Conservation (phyloP, 208 protist genomes). For the Leishmania arabica region DNA sequence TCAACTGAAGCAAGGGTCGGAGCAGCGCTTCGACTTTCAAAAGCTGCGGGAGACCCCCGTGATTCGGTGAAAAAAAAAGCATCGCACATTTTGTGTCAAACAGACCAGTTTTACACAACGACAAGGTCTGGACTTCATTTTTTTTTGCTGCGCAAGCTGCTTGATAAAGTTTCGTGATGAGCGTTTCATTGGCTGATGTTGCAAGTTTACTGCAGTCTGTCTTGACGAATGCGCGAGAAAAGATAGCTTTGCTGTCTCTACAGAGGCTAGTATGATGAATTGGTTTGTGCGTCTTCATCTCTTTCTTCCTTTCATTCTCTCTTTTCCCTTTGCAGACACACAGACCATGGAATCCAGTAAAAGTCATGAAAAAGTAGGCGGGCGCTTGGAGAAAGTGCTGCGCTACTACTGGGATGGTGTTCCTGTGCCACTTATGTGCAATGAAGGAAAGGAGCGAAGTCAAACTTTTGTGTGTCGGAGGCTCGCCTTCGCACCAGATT, state of each 20-base stretch:
- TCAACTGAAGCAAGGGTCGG: constrained; percentile 80
- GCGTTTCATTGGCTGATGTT: background rate
- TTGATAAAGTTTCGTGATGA: background rate
- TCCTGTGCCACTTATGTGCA: constrained; percentile 63
- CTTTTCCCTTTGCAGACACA: constrained; percentile 17
- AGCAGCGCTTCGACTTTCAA: constrained; percentile 84
- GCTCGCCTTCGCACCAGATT: constrained; percentile 78
- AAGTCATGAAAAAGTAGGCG: constrained; percentile 46
- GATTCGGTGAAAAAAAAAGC: constrained; percentile 18
- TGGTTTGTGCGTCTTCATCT: constrained; percentile 11
- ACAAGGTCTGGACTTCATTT: background rate
- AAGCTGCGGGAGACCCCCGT: constrained; percentile 60
- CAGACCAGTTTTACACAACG: background rate
- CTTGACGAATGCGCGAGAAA: background rate
- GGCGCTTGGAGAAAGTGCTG: constrained; percentile 84
- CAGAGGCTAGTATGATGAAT: constrained; percentile 5
- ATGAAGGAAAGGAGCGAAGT: constrained; percentile 23
- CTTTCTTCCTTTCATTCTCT: constrained; percentile 26
- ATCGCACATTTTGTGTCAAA: background rate
- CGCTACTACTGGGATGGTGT: constrained; percentile 87
- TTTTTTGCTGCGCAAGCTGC: background rate
- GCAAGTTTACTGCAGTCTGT: background rate
- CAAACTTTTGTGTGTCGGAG: constrained; percentile 63
- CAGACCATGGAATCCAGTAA: constrained; percentile 43
- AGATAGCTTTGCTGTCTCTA: constrained; percentile 2